A percentile compares a stretch with the other conserved stretches of the same genome.
These are phyloP conservation scores for Heritiera littoralis DNA, from an alignment of 345 rosid genomes.

Conservation along the genomic window DNA sequence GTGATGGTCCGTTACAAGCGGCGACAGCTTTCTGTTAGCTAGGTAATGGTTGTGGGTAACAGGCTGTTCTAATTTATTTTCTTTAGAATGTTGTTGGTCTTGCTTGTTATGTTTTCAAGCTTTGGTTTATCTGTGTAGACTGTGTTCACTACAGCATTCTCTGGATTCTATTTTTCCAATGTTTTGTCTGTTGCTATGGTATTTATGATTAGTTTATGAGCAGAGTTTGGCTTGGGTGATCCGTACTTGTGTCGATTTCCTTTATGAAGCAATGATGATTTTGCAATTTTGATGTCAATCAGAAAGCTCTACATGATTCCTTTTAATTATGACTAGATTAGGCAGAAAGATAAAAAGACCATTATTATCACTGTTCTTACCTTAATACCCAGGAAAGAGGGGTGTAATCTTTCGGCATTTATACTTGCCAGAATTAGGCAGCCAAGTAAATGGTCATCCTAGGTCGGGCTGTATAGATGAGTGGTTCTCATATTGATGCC, in stretches of 20 bases:
- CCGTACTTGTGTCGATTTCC: not conserved
- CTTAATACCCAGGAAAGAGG: too few species aligned
- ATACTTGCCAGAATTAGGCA: too few species aligned
- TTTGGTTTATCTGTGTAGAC: not conserved
- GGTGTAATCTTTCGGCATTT: too few species aligned
- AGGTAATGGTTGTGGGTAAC: not conserved
- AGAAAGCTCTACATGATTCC: not conserved
- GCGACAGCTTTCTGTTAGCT: constrained; percentile 37
- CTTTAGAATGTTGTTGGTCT: not conserved
- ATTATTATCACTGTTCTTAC: too few species aligned
- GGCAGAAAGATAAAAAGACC: too few species aligned
- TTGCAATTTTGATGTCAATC: not conserved
- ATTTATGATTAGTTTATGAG: not conserved
- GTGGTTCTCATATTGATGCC: too few species aligned
- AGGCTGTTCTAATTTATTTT: constrained; percentile 11
- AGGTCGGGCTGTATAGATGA: too few species aligned
- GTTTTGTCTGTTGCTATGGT: not conserved
- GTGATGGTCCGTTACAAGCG: constrained; percentile 92
- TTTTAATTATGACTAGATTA: too few species aligned
- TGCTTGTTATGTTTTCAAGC: not conserved
- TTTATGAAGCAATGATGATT: not conserved
- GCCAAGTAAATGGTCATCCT: too few species aligned
- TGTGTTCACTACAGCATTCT: constrained; percentile 11
- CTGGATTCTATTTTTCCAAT: not conserved
- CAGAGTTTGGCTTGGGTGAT: not conserved